phyloP scores from a whole-genome alignment of 331 rosid species.

The Saraca asoca region DNA sequence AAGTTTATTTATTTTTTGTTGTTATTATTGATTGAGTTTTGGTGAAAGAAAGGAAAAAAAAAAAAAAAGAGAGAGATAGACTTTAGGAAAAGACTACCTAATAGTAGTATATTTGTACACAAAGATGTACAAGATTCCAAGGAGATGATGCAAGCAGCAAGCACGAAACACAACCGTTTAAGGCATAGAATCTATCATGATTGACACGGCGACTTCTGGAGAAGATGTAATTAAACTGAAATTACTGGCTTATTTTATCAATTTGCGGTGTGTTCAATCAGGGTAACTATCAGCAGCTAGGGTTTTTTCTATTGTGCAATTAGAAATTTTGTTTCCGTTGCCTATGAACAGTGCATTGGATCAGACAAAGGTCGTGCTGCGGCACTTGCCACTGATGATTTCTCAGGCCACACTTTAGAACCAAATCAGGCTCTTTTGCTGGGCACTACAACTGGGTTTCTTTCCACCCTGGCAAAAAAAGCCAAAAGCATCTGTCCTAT shows the following conservation, averaged over 20 bases:
- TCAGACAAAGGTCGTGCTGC: slow-evolving; percentile 64
- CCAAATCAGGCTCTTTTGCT: slow-evolving; percentile 45
- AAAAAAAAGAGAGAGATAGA: too few relatives aligned
- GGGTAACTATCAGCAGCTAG: slow-evolving; percentile 33
- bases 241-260: not conserved
- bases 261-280: not conserved
- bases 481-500: slow-evolving; percentile 45
- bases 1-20: too few relatives aligned
- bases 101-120: too few relatives aligned
- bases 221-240: slow-evolving; percentile 43
- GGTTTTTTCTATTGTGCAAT: slow-evolving; percentile 42
- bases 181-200: slow-evolving; percentile 30
- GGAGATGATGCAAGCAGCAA: too few relatives aligned
- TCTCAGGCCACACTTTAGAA: slow-evolving; percentile 41
- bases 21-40: too few relatives aligned
- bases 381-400: slow-evolving; percentile 59
- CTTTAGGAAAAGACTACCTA: too few relatives aligned
- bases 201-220: slow-evolving; percentile 9
- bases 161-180: slow-evolving; percentile 25
- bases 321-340: not conserved
- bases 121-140: too few relatives aligned
- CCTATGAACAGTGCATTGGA: slow-evolving; percentile 48
- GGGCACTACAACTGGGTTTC: too few relatives aligned
- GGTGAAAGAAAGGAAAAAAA: too few relatives aligned
- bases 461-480: too few relatives aligned